Percentiles rank a stretch among this genome's conserved stretches.
Evolutionary conservation across 306 rosid species (phyloP).

Genomic region (Abrus pulchellus): DNA sequence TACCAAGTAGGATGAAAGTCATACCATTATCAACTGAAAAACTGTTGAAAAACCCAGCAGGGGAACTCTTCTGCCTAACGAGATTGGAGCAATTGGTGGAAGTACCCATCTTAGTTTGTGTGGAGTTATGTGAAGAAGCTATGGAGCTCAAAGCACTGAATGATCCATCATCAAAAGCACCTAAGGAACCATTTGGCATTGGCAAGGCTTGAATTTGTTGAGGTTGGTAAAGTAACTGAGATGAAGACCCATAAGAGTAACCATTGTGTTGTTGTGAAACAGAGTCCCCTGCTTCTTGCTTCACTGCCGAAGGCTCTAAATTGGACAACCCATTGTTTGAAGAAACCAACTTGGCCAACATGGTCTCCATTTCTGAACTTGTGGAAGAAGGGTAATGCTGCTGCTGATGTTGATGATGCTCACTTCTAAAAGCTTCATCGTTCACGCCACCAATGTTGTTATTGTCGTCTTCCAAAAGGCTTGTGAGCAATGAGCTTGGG

Average conservation of each 20-base stretch:
- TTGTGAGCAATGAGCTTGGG: conserved; percentile 62
- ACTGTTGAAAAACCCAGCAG: conserved; percentile 71
- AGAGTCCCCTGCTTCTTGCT: conserved; percentile 62
- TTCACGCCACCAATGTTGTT: conserved; percentile 38
- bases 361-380: conserved; percentile 70
- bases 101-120: conserved; percentile 49
- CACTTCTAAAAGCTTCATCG: conserved; percentile 49
- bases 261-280: conserved; percentile 53
- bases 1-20: conserved; percentile 2
- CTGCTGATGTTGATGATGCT: conserved; percentile 30
- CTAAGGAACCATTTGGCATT: conserved; percentile 30
- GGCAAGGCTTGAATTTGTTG: conserved; percentile 53
- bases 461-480: conserved; percentile 44
- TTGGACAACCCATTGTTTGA: conserved; percentile 38
- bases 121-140: conserved; percentile 46
- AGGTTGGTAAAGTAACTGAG: conserved; percentile 57
- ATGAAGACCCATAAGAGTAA: conserved; percentile 50
- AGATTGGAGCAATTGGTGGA: conserved; percentile 60
- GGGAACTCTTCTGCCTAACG: conserved; percentile 77
- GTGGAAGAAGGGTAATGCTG: conserved; percentile 52
- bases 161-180: conserved; percentile 47
- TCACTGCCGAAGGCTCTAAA: conserved; percentile 54
- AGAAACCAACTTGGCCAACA: conserved; percentile 59
- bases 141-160: conserved; percentile 48
- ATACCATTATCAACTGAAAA: conserved; percentile 65